Conservation (phyloP, 306 rosid genomes). For the Gastrolobium villosum region DNA sequence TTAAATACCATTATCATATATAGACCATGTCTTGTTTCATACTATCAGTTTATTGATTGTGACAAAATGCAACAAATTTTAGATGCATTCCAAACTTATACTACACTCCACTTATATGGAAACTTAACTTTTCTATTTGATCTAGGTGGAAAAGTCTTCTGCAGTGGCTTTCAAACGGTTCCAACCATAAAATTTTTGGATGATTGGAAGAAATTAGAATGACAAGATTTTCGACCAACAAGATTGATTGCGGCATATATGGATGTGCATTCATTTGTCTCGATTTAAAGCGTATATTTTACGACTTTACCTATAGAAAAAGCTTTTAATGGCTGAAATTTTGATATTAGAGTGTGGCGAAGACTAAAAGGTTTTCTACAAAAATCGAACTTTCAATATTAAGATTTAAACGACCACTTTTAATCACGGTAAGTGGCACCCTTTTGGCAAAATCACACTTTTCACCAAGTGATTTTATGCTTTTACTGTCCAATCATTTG, state of each 20-base stretch:
- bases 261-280: not conserved
- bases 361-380: no score
- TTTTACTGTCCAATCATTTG: no score
- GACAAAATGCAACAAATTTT: slow-evolving; percentile 27
- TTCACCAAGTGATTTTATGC: no score
- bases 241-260: not conserved
- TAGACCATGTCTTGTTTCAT: not conserved
- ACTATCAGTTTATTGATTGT: not conserved
- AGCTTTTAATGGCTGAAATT: no score
- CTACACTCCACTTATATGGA: slow-evolving; percentile 23
- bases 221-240: slow-evolving; percentile 39
- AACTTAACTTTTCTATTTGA: not conserved
- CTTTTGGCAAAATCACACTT: no score
- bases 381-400: no score
- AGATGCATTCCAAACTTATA: slow-evolving; percentile 23
- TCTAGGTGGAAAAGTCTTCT: not conserved
- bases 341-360: no score
- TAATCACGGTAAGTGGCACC: no score
- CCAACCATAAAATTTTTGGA: not conserved
- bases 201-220: not conserved
- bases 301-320: not conserved
- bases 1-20: no score
- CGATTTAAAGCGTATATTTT: not conserved
- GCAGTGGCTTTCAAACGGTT: slow-evolving; percentile 11
- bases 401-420: no score